Evolutionary conservation across 1,139 yeast genomes (phyloP).

Genomic region (Nakaseomyces sp.): DNA sequence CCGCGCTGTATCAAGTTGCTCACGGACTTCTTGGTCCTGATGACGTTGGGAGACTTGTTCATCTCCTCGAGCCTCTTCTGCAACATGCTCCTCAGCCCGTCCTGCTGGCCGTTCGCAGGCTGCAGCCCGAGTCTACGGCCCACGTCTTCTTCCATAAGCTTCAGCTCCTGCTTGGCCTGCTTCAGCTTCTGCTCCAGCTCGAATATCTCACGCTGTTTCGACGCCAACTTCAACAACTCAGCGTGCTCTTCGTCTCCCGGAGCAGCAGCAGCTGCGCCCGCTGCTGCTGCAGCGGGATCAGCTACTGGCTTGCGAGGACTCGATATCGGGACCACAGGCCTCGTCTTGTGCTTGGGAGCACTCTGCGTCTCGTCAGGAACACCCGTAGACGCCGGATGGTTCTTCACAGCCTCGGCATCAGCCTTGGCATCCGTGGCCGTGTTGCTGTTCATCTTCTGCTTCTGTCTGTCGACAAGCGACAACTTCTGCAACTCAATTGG

Average conservation of each 20-base stretch:
- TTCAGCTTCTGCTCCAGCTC: constrained; percentile 35
- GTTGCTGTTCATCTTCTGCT: not conserved
- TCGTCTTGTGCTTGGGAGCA: not conserved
- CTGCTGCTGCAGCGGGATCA: constrained; percentile 14
- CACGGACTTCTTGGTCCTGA: constrained; percentile 19
- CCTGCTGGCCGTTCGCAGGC: constrained; percentile 5
- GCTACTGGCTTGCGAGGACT: constrained; percentile 5
- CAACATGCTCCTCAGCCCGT: not conserved
- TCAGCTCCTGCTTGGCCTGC: constrained; percentile 33
- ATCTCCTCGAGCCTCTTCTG: constrained; percentile 12
- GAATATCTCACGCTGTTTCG: constrained; percentile 38
- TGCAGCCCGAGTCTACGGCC: constrained; percentile 12
- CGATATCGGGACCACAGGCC: constrained; percentile 6
- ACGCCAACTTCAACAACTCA: constrained; percentile 33
- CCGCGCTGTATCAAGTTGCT: constrained; percentile 15
- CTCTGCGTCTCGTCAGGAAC: not conserved
- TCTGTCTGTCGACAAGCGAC: constrained; percentile 19
- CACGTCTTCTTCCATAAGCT: constrained; percentile 31
- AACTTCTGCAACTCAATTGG: constrained; percentile 30
- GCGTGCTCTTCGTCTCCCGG: constrained; percentile 2
- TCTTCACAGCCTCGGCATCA: not conserved
- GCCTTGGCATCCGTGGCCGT: not conserved
- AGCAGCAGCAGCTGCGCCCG: constrained; percentile 19
- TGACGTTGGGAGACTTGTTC: constrained; percentile 18
- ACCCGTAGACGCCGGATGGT: not conserved